phyloP scores from a whole-genome alignment of 129 eudicot genomes.

The Rutidosis leptorrhynchoides region DNA sequence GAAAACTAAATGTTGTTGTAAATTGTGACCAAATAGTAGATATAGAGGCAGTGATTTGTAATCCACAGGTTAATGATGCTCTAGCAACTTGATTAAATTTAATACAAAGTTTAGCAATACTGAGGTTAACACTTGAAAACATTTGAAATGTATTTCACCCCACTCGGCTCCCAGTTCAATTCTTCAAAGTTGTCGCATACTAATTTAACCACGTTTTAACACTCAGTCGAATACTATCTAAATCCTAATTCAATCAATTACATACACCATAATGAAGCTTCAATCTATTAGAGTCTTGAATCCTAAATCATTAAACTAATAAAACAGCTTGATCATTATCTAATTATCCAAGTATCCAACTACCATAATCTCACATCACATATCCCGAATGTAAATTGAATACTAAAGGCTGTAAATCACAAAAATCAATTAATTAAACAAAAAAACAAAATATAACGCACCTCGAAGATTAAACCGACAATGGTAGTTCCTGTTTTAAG shows the following conservation, averaged over 20 bases:
- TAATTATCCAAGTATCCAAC: background rate
- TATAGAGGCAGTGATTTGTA: background rate
- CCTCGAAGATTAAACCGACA: slow-evolving; percentile 84
- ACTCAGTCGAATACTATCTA: background rate
- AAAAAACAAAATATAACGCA: slow-evolving; percentile 1
- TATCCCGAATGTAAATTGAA: background rate
- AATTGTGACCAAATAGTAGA: background rate
- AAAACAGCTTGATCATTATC: background rate
- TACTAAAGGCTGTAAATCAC: background rate
- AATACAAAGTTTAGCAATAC: background rate
- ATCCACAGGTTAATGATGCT: background rate
- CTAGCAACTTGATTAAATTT: background rate
- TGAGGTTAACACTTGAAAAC: background rate
- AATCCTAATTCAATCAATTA: background rate
- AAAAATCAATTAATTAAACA: slow-evolving; percentile 4
- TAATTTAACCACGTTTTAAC: background rate
- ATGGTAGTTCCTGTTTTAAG: slow-evolving; percentile 92
- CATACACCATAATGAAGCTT: too few species aligned
- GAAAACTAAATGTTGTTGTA: background rate
- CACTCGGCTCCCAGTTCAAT: background rate
- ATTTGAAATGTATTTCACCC: background rate
- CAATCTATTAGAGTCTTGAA: too few species aligned
- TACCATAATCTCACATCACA: slow-evolving; percentile 12
- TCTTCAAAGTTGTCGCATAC: background rate
- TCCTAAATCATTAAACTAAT: too few species aligned